A percentile compares a stretch with the other conserved stretches of the same genome.
phyloP scores from a whole-genome alignment of 2,329 filamentous ascomycete species.

The Penicillium sp. region DNA sequence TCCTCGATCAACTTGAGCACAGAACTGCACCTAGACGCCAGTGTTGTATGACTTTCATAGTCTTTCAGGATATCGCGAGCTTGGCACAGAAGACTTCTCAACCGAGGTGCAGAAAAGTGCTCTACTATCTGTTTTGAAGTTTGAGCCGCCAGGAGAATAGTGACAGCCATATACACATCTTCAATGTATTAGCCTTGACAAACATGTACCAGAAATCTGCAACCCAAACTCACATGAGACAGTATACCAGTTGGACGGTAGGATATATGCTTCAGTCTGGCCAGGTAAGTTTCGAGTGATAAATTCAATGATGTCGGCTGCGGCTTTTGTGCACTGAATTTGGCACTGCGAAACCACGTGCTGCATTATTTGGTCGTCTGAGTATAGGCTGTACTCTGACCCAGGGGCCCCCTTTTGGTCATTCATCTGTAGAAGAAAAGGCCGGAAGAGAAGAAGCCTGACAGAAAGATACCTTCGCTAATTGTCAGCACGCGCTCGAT shows the following conservation, averaged over 20 bases:
- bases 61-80: slow-evolving; percentile 3
- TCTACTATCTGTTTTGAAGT: slow-evolving; percentile 6
- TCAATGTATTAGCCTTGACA: not conserved
- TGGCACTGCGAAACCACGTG: slow-evolving; percentile 3
- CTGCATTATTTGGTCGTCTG: not conserved
- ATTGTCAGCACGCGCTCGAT: not conserved
- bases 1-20: slow-evolving; percentile 1
- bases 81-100: not conserved
- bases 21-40: slow-evolving; percentile 4
- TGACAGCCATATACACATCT: slow-evolving; percentile 17
- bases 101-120: slow-evolving; percentile 8
- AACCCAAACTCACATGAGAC: slow-evolving; percentile 4
- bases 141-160: slow-evolving; percentile 12
- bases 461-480: slow-evolving; percentile 14
- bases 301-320: slow-evolving; percentile 4
- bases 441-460: slow-evolving; percentile 13
- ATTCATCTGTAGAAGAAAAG: slow-evolving; percentile 10
- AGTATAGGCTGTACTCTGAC: not conserved
- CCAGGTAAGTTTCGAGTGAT: not conserved
- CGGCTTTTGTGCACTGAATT: not conserved
- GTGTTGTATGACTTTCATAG: slow-evolving; percentile 1
- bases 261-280: slow-evolving; percentile 3
- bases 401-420: not conserved
- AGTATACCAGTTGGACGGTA: slow-evolving; percentile 11
- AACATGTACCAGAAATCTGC: too few species aligned